phyloP scores from a whole-genome alignment of 306 rosid species.

The Malus asiatica region DNA sequence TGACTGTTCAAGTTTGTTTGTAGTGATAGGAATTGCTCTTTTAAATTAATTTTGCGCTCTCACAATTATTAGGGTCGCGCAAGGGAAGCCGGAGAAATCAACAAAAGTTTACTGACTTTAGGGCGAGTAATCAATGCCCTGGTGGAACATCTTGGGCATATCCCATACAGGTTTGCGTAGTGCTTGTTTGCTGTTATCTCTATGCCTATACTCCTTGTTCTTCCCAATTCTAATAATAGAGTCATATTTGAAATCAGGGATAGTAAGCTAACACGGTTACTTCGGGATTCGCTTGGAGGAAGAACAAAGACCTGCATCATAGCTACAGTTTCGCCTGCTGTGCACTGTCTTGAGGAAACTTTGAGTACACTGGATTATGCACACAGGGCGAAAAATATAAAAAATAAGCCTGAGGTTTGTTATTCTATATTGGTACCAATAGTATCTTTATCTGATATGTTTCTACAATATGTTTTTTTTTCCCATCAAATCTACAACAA shows the following conservation, averaged over 20 bases:
- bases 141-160: slow-evolving; percentile 95
- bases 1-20: not conserved
- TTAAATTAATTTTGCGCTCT: slow-evolving; percentile 3
- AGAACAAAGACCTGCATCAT: slow-evolving; percentile 98
- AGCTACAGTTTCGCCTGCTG: slow-evolving; percentile 97
- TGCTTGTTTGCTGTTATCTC: not conserved
- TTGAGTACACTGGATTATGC: slow-evolving; percentile 94
- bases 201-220: not conserved
- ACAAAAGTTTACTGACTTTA: slow-evolving; percentile 90
- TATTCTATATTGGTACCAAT: not conserved
- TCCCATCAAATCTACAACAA: not conserved
- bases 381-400: slow-evolving; percentile 86
- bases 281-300: slow-evolving; percentile 98
- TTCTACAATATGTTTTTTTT: not conserved
- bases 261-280: slow-evolving; percentile 92
- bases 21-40: not conserved
- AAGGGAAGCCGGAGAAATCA: slow-evolving; percentile 97
- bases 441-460: not conserved
- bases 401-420: slow-evolving; percentile 92
- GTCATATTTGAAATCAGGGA: slow-evolving; percentile 50
- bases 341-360: slow-evolving; percentile 94
- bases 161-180: slow-evolving; percentile 72
- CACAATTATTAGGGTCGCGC: slow-evolving; percentile 69
- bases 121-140: slow-evolving; percentile 92
- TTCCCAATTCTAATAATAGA: slow-evolving; percentile 1